These are phyloP conservation scores for Gossypium davidsonii DNA, from an alignment of 441 rosid genomes.

Conservation along the genomic window DNA sequence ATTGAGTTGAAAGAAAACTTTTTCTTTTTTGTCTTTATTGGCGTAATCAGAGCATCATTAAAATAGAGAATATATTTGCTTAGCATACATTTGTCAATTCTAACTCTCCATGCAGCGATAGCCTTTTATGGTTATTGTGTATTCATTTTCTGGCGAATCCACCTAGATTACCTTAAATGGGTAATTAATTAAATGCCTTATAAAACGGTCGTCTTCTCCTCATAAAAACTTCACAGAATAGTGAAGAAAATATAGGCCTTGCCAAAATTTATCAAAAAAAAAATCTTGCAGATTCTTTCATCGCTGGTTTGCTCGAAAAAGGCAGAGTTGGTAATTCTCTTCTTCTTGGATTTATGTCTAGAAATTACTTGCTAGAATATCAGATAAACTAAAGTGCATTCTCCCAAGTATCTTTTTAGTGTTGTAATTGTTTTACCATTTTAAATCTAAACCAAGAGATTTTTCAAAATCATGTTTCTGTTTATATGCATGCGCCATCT, in stretches of 20 bases:
- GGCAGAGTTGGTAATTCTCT: background rate
- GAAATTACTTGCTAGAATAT: background rate
- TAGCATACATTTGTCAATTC: conserved; percentile 10
- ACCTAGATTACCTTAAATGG: conserved; percentile 18
- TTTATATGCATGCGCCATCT: background rate
- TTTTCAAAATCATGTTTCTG: background rate
- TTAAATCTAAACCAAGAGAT: background rate
- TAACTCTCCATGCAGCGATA: conserved; percentile 14
- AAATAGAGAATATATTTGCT: conserved; percentile 9
- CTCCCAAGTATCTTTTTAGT: background rate
- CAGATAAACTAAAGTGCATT: background rate
- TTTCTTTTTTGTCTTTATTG: conserved; percentile 7
- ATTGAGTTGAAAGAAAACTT: background rate
- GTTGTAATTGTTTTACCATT: background rate
- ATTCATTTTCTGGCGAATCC: conserved; percentile 17
- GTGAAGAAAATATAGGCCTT: background rate
- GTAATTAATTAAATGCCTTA: conserved; percentile 12
- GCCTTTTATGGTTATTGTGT: conserved; percentile 6
- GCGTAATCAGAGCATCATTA: background rate
- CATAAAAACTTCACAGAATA: background rate
- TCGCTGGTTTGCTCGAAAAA: background rate
- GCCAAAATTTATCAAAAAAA: background rate
- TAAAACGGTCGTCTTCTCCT: conserved; percentile 6
- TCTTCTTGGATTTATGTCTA: conserved; percentile 1
- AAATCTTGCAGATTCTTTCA: background rate